These are phyloP conservation scores for Amphibolis antarctica DNA, from an alignment of 106 monocot species.

Conservation along the genomic window DNA sequence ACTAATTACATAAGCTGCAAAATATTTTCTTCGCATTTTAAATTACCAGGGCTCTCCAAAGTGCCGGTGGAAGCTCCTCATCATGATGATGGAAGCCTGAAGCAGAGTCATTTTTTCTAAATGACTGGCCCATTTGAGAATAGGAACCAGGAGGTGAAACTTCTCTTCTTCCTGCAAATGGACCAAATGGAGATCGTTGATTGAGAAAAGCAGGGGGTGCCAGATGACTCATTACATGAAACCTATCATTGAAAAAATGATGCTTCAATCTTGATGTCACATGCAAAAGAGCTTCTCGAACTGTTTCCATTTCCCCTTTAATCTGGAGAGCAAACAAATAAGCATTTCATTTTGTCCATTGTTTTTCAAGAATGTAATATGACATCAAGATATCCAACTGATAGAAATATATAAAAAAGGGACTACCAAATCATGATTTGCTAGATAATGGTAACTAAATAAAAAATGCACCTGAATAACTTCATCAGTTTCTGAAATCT, in stretches of 20 bases:
- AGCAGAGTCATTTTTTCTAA: constrained; percentile 38
- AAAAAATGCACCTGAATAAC: constrained; percentile 53
- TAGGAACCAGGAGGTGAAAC: constrained; percentile 41
- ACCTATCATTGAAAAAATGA: constrained; percentile 71
- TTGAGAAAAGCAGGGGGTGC: constrained; percentile 36
- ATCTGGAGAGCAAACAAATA: constrained; percentile 30
- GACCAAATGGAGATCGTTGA: constrained; percentile 42
- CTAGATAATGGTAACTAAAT: not conserved
- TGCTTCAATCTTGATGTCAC: constrained; percentile 65
- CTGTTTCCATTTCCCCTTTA: constrained; percentile 44
- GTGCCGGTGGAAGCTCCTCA: constrained; percentile 36
- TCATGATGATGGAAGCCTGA: constrained; percentile 35
- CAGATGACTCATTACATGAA: constrained; percentile 24
- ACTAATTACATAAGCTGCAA: too few relatives aligned
- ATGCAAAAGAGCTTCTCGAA: constrained; percentile 74
- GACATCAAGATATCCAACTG: not conserved
- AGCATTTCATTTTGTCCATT: not conserved
- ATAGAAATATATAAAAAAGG: not conserved
- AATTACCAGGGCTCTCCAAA: constrained; percentile 60
- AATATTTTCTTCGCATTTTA: too few relatives aligned
- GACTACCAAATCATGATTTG: not conserved
- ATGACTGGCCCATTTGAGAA: constrained; percentile 29
- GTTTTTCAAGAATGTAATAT: not conserved
- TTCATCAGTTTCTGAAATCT: constrained; percentile 59
- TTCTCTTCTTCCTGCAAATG: constrained; percentile 53